Base-by-base conservation (phyloP, 371 early-diverging fungal species). In the Chytridium lagenaria region DNA sequence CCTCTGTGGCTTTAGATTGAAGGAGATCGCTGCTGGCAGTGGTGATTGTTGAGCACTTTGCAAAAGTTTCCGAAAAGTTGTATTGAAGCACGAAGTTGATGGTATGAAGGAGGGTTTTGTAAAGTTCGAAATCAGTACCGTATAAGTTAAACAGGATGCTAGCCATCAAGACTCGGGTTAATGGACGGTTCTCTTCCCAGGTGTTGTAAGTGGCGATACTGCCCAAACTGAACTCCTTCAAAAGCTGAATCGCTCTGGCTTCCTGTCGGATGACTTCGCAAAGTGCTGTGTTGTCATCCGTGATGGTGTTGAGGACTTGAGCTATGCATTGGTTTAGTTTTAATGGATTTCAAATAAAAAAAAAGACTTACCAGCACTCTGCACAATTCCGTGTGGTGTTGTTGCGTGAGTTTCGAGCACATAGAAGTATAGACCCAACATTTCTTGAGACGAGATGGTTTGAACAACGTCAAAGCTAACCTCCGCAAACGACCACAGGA, bases 281-380 rank as follows among this genome's bases (percentile, higher is more conserved):
- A n/a, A 50, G 89, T 81, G 88, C 87, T 10, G 83, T 80, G 78
- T 94, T 94, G 30, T 91, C 90, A 40, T 95, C 95, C 0, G 94
- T 91, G 44, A 96, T 78, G 1, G 93, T 92, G 72, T 92, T 90
- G 39, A 96, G 86, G 65, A 91, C 91, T 84, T 94, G 95, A 2
- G 90, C 92, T 88, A 77, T 37, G 59, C 3, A 66, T 3, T 16
- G 40, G n/a, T 59, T 19, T 51, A 30, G 34, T 49, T 26, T 30
- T 52, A 23, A 23, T 61, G 36, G 22, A 15, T 30, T 34, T 19
- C 1, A 26, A 59, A 44, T 12, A 22, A 44, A 51, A 26, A 57
- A 55, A 64, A 15, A 1, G 5, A 57, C 50, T 12, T 69, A 79
- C 78, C 78, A 15, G 74, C 34, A 23, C 77, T 64, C 30, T 69